Evolutionary conservation across 2,329 filamentous ascomycete species (phyloP).

Genomic region (Fusarium algeriense): DNA sequence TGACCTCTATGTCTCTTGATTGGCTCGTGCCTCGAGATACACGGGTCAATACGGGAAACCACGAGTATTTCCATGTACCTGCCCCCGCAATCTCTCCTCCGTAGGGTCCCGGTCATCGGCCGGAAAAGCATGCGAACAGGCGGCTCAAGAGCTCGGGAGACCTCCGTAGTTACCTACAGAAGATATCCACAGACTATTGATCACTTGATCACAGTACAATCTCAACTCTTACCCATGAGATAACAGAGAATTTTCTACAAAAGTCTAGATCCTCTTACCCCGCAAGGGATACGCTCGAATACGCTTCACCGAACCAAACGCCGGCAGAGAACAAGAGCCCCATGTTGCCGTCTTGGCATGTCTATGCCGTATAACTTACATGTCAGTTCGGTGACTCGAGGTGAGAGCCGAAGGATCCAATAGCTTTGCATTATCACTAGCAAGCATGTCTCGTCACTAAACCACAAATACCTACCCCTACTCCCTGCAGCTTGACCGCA

Average conservation of each 20-base stretch:
- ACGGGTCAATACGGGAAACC: conserved; percentile 12
- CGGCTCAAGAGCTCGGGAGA: conserved; percentile 33
- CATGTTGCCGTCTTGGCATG: conserved; percentile 16
- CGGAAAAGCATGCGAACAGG: conserved; percentile 12
- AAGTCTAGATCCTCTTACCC: conserved; percentile 10
- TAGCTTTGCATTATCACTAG: too few species aligned
- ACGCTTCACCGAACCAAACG: conserved; percentile 23
- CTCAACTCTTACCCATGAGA: background rate
- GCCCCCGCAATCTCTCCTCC: conserved; percentile 27
- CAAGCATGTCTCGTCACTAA: background rate
- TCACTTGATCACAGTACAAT: conserved; percentile 26
- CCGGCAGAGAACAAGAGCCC: conserved; percentile 7
- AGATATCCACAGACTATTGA: conserved; percentile 16
- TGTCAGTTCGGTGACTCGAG: conserved; percentile 31
- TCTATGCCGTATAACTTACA: conserved; percentile 6
- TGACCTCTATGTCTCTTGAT: background rate
- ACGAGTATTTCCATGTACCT: conserved; percentile 8
- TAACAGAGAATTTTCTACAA: background rate
- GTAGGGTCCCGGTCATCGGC: conserved; percentile 32
- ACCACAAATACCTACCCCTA: background rate
- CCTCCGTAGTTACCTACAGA: conserved; percentile 28
- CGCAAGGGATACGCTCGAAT: conserved; percentile 15
- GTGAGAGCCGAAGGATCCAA: conserved; percentile 25
- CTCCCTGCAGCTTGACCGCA: background rate
- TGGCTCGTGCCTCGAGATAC: conserved; percentile 5